A percentile compares a stretch with the other conserved stretches of the same genome.
These are phyloP conservation scores for Alnus rubra DNA, from an alignment of 306 rosid species.

Conservation along the genomic window DNA sequence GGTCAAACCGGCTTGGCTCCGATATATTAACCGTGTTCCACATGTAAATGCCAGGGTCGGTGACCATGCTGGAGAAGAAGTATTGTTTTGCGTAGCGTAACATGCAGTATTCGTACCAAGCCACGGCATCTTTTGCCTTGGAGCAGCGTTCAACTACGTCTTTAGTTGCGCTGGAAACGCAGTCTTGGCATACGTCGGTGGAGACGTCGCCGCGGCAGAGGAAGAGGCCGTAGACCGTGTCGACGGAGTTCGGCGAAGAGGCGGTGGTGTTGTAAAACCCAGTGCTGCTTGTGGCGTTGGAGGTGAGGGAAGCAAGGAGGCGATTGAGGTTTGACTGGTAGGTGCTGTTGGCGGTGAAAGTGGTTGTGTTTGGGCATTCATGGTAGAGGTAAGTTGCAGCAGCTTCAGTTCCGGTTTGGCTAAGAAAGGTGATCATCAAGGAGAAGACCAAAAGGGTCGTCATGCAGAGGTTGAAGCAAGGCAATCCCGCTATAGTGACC, in stretches of 20 bases:
- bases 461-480: too few relatives aligned
- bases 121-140: constrained; percentile 28
- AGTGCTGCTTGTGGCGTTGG: constrained; percentile 29
- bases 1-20: not conserved
- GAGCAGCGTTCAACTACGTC: constrained; percentile 30
- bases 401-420: too few relatives aligned
- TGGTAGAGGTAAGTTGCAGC: too few relatives aligned
- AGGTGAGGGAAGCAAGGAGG: not conserved
- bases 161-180: constrained; percentile 34
- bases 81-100: constrained; percentile 35
- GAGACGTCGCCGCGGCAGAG: constrained; percentile 48
- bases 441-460: too few relatives aligned
- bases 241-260: not conserved
- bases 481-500: too few relatives aligned
- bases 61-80: constrained; percentile 28
- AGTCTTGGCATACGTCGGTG: constrained; percentile 41
- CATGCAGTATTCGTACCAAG: constrained; percentile 52
- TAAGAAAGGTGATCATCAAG: too few relatives aligned
- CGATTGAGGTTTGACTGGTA: too few relatives aligned
- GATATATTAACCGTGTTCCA: not conserved
- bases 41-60: too few relatives aligned
- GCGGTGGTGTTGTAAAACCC: constrained; percentile 44
- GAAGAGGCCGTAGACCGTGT: constrained; percentile 43
- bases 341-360: too few relatives aligned
- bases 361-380: too few relatives aligned